phyloP scores from a whole-genome alignment of 345 rosid genomes.

The Salix brachista region DNA sequence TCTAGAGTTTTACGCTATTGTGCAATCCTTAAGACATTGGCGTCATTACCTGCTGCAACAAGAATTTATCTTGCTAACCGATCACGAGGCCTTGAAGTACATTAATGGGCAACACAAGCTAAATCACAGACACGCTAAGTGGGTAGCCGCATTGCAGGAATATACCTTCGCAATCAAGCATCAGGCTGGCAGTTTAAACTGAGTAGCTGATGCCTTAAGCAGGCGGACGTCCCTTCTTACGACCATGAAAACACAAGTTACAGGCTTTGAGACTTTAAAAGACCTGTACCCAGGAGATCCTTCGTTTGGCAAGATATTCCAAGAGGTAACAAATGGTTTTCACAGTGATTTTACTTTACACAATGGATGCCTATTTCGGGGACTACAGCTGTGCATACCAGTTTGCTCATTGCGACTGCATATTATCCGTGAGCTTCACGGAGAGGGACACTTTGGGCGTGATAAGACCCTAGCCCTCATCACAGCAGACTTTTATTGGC shows the following conservation, averaged over 20 bases:
- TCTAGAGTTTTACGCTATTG: background rate
- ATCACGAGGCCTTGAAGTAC: background rate
- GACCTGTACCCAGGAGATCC: too few species aligned
- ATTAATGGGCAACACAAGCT: background rate
- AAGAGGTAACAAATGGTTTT: too few species aligned
- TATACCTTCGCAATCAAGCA: background rate
- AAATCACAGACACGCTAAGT: background rate
- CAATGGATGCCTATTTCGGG: background rate
- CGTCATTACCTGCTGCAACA: background rate
- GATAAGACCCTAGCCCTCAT: background rate
- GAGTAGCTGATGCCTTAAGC: background rate
- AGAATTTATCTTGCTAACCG: background rate
- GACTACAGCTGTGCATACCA: background rate
- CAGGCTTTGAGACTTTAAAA: too few species aligned
- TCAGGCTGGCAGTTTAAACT: background rate
- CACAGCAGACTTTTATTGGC: background rate
- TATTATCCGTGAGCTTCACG: background rate
- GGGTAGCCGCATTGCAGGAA: background rate
- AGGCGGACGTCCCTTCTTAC: too few species aligned
- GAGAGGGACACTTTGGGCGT: background rate
- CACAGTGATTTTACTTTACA: background rate
- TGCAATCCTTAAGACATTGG: background rate
- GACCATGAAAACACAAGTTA: accelerated
- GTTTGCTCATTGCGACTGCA: background rate
- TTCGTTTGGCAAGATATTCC: too few species aligned